Evolutionary conservation across 257 asterid genomes (phyloP).

Genomic region (Nicotiana otophora): DNA sequence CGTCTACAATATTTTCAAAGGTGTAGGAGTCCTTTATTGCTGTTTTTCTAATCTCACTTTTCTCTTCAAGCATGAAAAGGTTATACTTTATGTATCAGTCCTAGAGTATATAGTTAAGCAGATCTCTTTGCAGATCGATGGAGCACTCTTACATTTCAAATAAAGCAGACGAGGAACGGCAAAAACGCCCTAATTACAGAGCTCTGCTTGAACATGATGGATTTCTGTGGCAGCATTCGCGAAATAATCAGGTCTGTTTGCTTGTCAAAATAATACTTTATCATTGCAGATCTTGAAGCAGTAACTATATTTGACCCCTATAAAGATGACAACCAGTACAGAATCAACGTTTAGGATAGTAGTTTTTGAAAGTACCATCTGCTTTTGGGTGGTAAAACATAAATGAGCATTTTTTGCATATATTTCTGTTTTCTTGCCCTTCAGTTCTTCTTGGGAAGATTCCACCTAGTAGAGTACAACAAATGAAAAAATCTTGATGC

Average conservation of each 20-base stretch:
- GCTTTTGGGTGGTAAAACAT: background rate
- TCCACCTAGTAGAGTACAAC: background rate
- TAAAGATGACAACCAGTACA: background rate
- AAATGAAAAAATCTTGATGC: background rate
- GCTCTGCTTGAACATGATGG: constrained; percentile 82
- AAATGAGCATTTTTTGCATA: background rate
- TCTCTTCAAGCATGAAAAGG: background rate
- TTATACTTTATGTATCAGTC: background rate
- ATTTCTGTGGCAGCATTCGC: constrained; percentile 51
- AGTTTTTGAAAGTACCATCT: background rate
- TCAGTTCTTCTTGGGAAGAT: background rate
- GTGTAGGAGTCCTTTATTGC: constrained; percentile 2
- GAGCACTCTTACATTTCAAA: constrained; percentile 60
- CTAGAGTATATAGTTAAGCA: constrained; percentile 13
- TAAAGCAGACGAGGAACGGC: constrained; percentile 64
- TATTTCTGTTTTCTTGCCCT: background rate
- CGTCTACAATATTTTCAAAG: background rate
- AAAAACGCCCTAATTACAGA: constrained; percentile 55
- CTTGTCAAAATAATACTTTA: constrained; percentile 2
- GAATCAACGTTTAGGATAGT: background rate
- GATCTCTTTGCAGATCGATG: constrained; percentile 37
- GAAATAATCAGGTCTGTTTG: constrained; percentile 53
- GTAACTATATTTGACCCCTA: background rate
- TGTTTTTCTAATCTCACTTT: constrained; percentile 1
- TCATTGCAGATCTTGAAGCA: background rate